phyloP scores from a whole-genome alignment of 2,329 filamentous ascomycete genomes.

The Penicillium sp. region DNA sequence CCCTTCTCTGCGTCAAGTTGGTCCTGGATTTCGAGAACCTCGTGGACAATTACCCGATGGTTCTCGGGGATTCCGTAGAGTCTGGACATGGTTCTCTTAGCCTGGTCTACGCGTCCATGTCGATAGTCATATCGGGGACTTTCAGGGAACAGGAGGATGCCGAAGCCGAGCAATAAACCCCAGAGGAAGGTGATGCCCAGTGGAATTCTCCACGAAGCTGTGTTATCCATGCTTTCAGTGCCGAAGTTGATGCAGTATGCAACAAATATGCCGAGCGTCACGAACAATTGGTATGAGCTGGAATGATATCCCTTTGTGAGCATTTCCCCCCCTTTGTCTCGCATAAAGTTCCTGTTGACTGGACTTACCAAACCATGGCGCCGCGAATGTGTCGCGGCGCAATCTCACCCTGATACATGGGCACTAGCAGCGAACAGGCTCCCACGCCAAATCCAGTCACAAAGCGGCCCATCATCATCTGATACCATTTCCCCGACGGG shows the following conservation, averaged over 20 bases:
- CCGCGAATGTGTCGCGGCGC: conserved; percentile 47
- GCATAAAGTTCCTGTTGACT: too few relatives aligned
- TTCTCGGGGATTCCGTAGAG: conserved; percentile 56
- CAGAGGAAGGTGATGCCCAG: conserved; percentile 59
- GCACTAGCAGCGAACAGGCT: conserved; percentile 43
- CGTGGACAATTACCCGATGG: conserved; percentile 54
- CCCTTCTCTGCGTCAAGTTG: conserved; percentile 54
- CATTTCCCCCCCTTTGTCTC: too few relatives aligned
- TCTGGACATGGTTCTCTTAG: conserved; percentile 52
- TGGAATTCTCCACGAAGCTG: conserved; percentile 48
- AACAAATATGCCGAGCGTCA: conserved; percentile 48
- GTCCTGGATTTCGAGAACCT: conserved; percentile 55
- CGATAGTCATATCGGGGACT: conserved; percentile 59
- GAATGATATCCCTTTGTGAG: neutral
- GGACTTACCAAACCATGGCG: conserved; percentile 38
- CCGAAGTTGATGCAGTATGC: conserved; percentile 49
- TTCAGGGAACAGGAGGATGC: conserved; percentile 57
- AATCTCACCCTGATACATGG: conserved; percentile 49
- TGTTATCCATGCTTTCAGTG: conserved; percentile 38
- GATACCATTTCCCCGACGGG: conserved; percentile 38
- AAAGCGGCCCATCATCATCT: conserved; percentile 45
- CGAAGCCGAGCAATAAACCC: conserved; percentile 52
- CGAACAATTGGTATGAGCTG: conserved; percentile 49
- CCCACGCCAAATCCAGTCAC: conserved; percentile 47
- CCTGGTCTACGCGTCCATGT: conserved; percentile 51